Percentiles rank a stretch among this genome's conserved stretches.
These are phyloP conservation scores for Alternaria incomplexa DNA, from an alignment of 2,329 filamentous ascomycete species.

Conservation along the genomic window DNA sequence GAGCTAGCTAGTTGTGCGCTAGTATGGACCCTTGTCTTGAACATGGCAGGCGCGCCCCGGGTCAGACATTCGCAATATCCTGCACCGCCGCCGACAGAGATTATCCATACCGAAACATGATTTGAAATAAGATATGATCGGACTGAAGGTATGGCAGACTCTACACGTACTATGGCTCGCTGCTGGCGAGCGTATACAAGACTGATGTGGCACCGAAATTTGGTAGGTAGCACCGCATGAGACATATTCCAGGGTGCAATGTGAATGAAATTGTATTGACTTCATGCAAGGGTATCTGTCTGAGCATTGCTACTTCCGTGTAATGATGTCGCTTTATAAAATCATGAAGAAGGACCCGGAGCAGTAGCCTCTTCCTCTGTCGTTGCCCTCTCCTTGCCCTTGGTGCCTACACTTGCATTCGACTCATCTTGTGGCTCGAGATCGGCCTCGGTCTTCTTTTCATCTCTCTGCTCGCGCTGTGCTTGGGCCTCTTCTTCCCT, in stretches of 20 bases:
- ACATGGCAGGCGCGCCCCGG: background rate
- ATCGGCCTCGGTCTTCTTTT: constrained; percentile 19
- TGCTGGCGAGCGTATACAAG: background rate
- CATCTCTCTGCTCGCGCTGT: constrained; percentile 11
- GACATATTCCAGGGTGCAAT: background rate
- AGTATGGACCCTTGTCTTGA: constrained; percentile 3
- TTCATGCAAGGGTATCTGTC: background rate
- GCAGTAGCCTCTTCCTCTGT: background rate
- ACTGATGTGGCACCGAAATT: background rate
- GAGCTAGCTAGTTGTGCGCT: constrained; percentile 4
- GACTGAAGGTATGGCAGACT: too few species aligned
- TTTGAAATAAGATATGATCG: background rate
- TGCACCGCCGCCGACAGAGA: background rate
- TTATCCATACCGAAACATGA: background rate
- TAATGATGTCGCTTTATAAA: background rate
- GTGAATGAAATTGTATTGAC: background rate
- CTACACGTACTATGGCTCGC: background rate
- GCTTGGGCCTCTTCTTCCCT: constrained; percentile 12
- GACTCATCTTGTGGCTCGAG: background rate
- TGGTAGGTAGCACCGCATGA: background rate
- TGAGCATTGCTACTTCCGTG: background rate
- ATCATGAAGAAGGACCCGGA: background rate
- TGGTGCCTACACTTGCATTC: constrained; percentile 6
- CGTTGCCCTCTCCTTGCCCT: constrained; percentile 28
- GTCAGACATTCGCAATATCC: background rate